phyloP scores from a whole-genome alignment of 1,139 yeast genomes.

The Hansenula lynferdii region DNA sequence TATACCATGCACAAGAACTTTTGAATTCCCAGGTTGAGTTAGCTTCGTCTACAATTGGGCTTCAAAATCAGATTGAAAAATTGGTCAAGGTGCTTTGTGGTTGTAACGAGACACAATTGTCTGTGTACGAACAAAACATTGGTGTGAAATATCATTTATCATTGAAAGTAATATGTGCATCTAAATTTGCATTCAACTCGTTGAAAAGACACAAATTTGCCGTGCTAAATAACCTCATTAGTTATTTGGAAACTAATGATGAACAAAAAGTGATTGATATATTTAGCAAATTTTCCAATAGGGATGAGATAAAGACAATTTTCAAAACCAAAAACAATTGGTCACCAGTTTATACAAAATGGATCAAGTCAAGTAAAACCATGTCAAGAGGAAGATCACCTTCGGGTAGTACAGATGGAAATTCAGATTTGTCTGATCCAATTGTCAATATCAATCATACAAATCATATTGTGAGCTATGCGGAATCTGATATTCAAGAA shows the following conservation, averaged over 20 bases:
- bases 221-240: neutral
- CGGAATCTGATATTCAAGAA: neutral
- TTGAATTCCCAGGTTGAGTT: neutral
- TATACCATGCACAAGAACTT: neutral
- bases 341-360: neutral
- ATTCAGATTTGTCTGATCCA: neutral
- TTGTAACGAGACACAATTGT: neutral
- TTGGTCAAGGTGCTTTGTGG: neutral
- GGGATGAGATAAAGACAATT: neutral
- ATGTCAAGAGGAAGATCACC: neutral
- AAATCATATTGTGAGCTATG: neutral
- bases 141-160: constrained; percentile 1
- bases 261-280: neutral
- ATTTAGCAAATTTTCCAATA: neutral
- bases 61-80: neutral
- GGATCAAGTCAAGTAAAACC: neutral
- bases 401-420: neutral
- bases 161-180: neutral
- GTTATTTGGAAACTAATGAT: neutral
- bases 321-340: neutral
- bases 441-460: neutral
- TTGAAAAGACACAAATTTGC: neutral
- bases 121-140: neutral
- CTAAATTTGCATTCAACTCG: neutral
- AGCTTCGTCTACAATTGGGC: neutral